Conservation (phyloP, 169 alveolate species). For the Babesia divergens region DNA sequence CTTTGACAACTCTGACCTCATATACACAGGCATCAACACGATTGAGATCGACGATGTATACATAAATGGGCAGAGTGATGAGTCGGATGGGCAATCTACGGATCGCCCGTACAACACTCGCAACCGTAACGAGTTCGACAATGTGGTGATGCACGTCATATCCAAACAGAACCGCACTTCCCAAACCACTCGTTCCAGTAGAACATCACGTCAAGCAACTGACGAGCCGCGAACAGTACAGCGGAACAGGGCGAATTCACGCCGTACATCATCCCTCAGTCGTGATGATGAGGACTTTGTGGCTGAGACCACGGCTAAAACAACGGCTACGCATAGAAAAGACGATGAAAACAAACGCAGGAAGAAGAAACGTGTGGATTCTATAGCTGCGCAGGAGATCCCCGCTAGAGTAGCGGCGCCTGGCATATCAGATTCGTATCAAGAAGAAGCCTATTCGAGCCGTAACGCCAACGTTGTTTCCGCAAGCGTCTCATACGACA, state of each 20-base stretch:
- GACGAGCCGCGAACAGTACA: neutral
- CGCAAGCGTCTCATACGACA: conserved; percentile 72
- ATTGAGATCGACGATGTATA: conserved; percentile 9
- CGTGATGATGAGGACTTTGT: conserved; percentile 17
- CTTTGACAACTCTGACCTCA: conserved; percentile 14
- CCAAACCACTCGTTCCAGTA: neutral
- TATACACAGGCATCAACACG: conserved; percentile 5
- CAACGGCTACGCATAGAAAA: neutral
- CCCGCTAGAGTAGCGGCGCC: neutral
- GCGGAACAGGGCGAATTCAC: neutral
- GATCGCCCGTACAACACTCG: conserved; percentile 23
- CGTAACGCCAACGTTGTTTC: conserved; percentile 64
- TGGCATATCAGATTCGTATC: neutral
- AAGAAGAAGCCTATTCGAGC: neutral
- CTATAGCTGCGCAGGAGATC: neutral
- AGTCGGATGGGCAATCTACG: neutral
- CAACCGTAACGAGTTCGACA: conserved; percentile 28
- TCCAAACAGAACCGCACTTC: conserved; percentile 1
- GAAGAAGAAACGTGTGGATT: conserved; percentile 3
- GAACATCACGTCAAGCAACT: neutral
- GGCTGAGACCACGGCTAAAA: neutral
- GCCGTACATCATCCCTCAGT: neutral
- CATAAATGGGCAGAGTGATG: neutral
- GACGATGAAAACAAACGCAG: conserved; percentile 4
- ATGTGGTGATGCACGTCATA: conserved; percentile 29